Evolutionary conservation across 2,329 filamentous ascomycete species (phyloP), one percentile per base, ranked within the genome.

Genomic region (Aureobasidium melanogenum): DNA sequence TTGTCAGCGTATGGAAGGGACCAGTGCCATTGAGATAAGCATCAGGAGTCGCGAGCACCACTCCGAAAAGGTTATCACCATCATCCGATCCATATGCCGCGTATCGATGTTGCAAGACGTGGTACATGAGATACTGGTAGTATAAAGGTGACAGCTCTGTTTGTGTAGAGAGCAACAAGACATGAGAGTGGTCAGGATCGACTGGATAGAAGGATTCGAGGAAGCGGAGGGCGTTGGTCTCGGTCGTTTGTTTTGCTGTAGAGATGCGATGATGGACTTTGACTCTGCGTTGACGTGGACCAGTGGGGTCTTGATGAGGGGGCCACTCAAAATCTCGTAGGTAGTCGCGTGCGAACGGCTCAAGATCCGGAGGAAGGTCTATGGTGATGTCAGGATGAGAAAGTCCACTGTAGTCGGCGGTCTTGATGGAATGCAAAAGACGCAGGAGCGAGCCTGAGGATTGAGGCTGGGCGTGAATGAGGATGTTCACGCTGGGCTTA

Each of bases 121-220:
- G 74, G 71, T 91, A 96, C 71, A 88, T 90, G 15, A 96, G 77
- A 70, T 94, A 96, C 65, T 96, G 90, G 64, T 88, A 93, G 71
- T 91, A 97, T 1, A 88, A 82, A 1, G 87, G 85, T 0, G 89
- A 88, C 0, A 97, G 75, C 71, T 97, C 89, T 1, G 82, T 83
- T 66, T 96, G 86, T 1, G 92, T 84, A 5, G 91, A 92, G 6
- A 99, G 81, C 1, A 97, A 75, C n/a, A 99, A 80, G 2, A 96
- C 83, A 71, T 97, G 91, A 10, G 87, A 86, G 57, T 84, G 74
- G 2, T 73, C 71, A 5, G 84, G 79, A 62, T 84, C 79, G 3
- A 78, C 75, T 2, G 94, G 92, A 80, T 91, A 97, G 72, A 96
- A 96, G 0, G 89, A 88, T 75, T 97, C 92, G 5, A 96, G 76